Evolutionary conservation across 2,329 filamentous ascomycete species (phyloP), one percentile per base, ranked within the genome.

Genomic region (Penicillium sp.): DNA sequence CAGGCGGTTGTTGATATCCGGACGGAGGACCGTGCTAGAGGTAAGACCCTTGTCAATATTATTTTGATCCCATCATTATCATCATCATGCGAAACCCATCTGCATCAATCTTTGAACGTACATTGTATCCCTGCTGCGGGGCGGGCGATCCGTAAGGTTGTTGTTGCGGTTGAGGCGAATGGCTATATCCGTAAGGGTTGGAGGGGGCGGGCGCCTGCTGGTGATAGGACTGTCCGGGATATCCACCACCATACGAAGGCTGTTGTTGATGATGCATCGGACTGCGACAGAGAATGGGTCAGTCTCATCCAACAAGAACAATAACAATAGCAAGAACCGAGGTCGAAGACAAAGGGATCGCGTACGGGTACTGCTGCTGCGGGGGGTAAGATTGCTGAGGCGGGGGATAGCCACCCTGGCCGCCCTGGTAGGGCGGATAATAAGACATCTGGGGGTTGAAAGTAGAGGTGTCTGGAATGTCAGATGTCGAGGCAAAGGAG

Each of bases 361-460:
- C 73, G 67, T 69, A 77, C 70, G 71, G 72, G 48, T 77, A 75
- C 49, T 67, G 71, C 48, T 67, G 71, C 51, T 75, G 73, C 52
- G 73, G 68, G 48, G 70, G 79, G 64, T 83, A 83, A 23, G 42
- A 31, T 45, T 31, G 42, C 42, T 45, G 42, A 26, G 42, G 18
- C 16, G 42, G 42, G 26, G 42, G 42, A 33, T 45, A 45, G 39
- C 39, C 39, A 59, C 80, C 80, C 67, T 79, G 77, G 61, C 81
- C 78, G 51, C 80, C 80, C 69, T 79, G 75, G 67, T 86, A 85
- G 44, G 80, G 80, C 61, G 83, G 83, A 70, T 86, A 88, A 67
- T 83, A 85, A 62, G 86, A 87, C 86, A 88, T 88, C 52, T 14
- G 19, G 16, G 18, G n/a, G 37, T 4, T 13, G 31, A 33, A n/a